These are phyloP conservation scores for Erysimum cheiranthoides DNA, from an alignment of 345 rosid genomes.

Conservation along the genomic window DNA sequence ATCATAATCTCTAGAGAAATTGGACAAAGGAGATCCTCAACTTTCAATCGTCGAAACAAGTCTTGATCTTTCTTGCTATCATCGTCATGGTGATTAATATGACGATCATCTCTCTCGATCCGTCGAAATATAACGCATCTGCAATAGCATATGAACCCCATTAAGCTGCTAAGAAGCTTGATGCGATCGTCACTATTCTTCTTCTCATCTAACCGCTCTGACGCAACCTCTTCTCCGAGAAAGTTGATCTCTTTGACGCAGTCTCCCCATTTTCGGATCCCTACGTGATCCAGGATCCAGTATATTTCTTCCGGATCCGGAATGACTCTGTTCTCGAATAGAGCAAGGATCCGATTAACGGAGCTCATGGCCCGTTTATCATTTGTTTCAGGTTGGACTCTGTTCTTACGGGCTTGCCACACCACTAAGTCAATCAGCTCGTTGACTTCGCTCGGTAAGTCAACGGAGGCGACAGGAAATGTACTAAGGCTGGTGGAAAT, in stretches of 20 bases:
- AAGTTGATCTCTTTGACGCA: slow-evolving; percentile 65
- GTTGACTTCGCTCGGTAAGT: slow-evolving; percentile 64
- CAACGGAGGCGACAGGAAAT: slow-evolving; percentile 58
- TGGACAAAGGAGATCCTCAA: slow-evolving; percentile 85
- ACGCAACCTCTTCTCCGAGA: slow-evolving; percentile 59
- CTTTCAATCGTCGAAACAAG: slow-evolving; percentile 53
- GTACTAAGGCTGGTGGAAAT: slow-evolving; percentile 64
- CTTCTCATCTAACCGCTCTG: slow-evolving; percentile 46
- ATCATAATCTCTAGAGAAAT: slow-evolving; percentile 86
- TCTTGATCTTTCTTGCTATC: slow-evolving; percentile 51
- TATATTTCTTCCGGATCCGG: slow-evolving; percentile 53
- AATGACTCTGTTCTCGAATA: slow-evolving; percentile 60
- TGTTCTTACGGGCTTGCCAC: slow-evolving; percentile 61
- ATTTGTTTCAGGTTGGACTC: slow-evolving; percentile 51
- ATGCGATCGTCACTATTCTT: slow-evolving; percentile 41
- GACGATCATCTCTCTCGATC: slow-evolving; percentile 39
- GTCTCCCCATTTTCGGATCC: slow-evolving; percentile 64
- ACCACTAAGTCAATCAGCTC: slow-evolving; percentile 70
- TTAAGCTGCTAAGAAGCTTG: slow-evolving; percentile 60
- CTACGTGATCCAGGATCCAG: slow-evolving; percentile 59
- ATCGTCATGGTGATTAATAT: slow-evolving; percentile 34
- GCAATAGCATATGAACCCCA: slow-evolving; percentile 70
- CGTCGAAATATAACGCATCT: slow-evolving; percentile 66
- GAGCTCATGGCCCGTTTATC: slow-evolving; percentile 52
- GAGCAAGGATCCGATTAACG: slow-evolving; percentile 45